A percentile compares a stretch with the other conserved stretches of the same genome.
These are phyloP conservation scores for Priceomyces haplophilus DNA, from an alignment of 805 yeast species.

Conservation along the genomic window DNA sequence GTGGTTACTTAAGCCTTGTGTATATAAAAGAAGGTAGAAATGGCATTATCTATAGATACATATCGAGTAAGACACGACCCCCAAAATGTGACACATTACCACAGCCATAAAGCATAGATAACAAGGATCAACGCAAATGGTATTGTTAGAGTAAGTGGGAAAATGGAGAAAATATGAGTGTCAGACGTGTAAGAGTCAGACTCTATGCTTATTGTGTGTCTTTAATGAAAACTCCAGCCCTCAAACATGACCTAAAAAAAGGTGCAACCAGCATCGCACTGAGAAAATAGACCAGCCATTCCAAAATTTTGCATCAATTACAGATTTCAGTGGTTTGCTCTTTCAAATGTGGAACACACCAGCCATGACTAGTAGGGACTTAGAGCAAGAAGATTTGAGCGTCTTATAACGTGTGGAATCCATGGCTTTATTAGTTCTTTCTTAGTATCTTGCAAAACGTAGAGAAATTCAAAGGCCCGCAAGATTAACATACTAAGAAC, in stretches of 20 bases:
- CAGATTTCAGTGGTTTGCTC: neutral
- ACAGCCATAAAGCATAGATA: too few relatives aligned
- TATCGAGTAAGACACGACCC: too few relatives aligned
- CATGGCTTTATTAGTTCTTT: neutral
- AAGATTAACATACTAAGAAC: neutral
- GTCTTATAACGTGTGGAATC: neutral
- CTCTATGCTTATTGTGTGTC: too few relatives aligned
- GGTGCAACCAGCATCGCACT: slow-evolving; percentile 1
- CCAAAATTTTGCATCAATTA: neutral
- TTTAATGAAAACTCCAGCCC: too few relatives aligned
- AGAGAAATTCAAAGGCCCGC: neutral
- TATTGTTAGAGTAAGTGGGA: too few relatives aligned
- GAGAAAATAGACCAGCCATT: slow-evolving; percentile 2
- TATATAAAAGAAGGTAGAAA: slow-evolving; percentile 71
- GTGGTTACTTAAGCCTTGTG: slow-evolving; percentile 93
- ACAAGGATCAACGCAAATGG: too few relatives aligned
- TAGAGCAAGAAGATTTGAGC: neutral
- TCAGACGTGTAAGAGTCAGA: too few relatives aligned
- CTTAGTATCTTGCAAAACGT: too few relatives aligned
- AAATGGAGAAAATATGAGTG: too few relatives aligned
- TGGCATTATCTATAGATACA: neutral
- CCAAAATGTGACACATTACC: too few relatives aligned
- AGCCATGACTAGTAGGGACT: slow-evolving; percentile 1
- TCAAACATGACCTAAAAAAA: neutral
- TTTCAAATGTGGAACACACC: slow-evolving; percentile 4